Evolutionary conservation across 441 rosid genomes (phyloP), one percentile per base, ranked within the genome.

Genomic region (Erodium moschatum): DNA sequence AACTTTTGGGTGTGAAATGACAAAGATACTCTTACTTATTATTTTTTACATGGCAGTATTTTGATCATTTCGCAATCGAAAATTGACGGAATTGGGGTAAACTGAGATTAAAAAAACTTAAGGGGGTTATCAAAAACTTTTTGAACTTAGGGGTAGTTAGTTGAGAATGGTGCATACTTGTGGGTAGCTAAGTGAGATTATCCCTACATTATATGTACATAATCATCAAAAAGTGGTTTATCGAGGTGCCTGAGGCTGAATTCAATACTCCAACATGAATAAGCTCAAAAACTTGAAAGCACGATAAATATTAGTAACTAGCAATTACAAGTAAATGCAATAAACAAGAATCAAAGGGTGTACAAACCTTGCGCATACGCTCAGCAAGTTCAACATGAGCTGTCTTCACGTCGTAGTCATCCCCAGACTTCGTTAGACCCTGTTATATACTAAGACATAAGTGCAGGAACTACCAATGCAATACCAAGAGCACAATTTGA

Each of bases 351-450:
- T 67, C 44, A 69, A 67, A 24, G 20, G 68, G 67, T 52, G 70
- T 11, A n/a, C 77, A 31, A 75, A 88, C 97, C 97, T 89, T 91
- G 77, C 97, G 97, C 97, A 94, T 94, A 73, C 97, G 94, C 75
- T 94, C 97, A 70, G 97, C 99, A 73, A 94, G 96, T 80, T 91
- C 91, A 70, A 87, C 99, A 77, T 94, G 97, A 77, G 97, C 99
- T 73, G 96, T 76, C 85, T 94, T 94, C 54, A 89, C 94, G 81
- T 89, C 96, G 46, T 94, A 94, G 75, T 94, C 94, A 70, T 94
- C 99, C 70, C 97, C 97, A 21, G 91, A 77, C 85, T 94, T 94
- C 63, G 95, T 94, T 76, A 94, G 75, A 68, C 97, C 99, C 99
- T 94, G 84, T 72, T 20, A 77, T 44, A 77, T 33, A 63, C 13